Evolutionary conservation across 257 asterid species (phyloP), one percentile per base, ranked within the genome.

Genomic region (Leptodermis oblonga): DNA sequence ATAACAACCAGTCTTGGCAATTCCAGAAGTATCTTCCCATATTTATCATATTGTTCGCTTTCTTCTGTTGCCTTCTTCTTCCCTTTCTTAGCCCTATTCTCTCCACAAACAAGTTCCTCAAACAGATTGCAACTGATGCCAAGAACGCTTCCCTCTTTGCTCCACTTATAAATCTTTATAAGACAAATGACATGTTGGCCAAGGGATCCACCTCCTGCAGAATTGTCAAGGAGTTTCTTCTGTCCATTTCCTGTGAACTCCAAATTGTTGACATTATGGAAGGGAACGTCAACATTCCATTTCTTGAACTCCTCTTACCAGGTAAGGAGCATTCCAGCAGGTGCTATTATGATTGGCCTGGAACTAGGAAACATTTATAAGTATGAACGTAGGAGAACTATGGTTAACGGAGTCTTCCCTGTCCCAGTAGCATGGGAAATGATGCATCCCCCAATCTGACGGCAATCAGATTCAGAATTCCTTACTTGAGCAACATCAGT

Each of bases 401-500:
- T 78, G 15, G 87, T 79, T 68, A 88, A 42, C 11, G 83, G 88
- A 5, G 88, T 78, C 79, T 88, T 88, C 15, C 96, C 90, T 4
- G 92, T 86, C 41, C 92, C 90, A 3, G 90, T 92, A n/a, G 92
- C 92, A 61, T 86, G 96, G 22, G 90, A 86, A 59, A 83, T 88
- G 39, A 88, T 88, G 82, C 90, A 88, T 62, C 96, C 96, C 17
- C 96, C 96, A 23, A 75, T 81, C 46, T 70, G 72, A 61, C 70
- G 49, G n/a, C n/a, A n/a, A n/a, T n/a, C n/a, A 1, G 82, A 71
- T 59, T 70, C 42, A 2, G 37, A 23, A 51, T 41, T 78, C 72
- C 66, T 79, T 43, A 88, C 55, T 53, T 86, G 84, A 8, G 66
- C 51, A 1, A 84, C 74, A 12, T 68, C 23, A 30, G 70, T 84